phyloP scores from a whole-genome alignment of 2,329 filamentous ascomycete species.

The Aspergillus tamarii region DNA sequence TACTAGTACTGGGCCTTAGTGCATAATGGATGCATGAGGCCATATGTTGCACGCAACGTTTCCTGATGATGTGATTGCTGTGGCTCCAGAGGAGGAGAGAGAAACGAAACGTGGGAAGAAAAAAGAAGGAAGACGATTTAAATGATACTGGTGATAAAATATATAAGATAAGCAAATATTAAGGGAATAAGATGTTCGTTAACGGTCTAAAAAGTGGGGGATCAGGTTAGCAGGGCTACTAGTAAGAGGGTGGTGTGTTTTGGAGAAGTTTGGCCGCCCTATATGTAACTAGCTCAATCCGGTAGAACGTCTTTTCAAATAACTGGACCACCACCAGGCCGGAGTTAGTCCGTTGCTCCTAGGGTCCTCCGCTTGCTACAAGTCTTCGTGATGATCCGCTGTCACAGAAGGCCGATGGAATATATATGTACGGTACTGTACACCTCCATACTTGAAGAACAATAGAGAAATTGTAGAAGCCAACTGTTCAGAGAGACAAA shows the following conservation, averaged over 20 bases:
- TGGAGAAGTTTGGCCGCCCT: not conserved
- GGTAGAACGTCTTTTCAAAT: not conserved
- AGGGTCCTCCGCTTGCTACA: not conserved
- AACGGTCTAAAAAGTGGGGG: not conserved
- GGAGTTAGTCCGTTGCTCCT: not conserved
- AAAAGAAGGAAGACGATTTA: not conserved
- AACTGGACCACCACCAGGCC: not conserved
- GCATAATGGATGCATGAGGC: not conserved
- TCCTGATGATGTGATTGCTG: not conserved
- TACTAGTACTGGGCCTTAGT: not conserved
- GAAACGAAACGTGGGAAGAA: not conserved
- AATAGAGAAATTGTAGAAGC: not conserved
- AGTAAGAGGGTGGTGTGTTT: not conserved
- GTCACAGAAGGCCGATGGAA: not conserved
- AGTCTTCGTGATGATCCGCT: not conserved
- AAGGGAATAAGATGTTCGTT: not conserved
- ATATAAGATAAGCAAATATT: not conserved
- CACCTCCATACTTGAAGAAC: not conserved
- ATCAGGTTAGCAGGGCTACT: not conserved
- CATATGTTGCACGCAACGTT: not conserved
- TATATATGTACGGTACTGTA: not conserved
- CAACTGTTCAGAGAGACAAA: not conserved
- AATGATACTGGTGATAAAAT: not conserved
- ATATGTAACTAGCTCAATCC: constrained; percentile 1
- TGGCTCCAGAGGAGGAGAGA: not conserved